Percentiles rank a stretch among this genome's conserved stretches.
Conservation (phyloP, 768 basidiomycete genomes). For the Pleurotus tuber-regium region DNA sequence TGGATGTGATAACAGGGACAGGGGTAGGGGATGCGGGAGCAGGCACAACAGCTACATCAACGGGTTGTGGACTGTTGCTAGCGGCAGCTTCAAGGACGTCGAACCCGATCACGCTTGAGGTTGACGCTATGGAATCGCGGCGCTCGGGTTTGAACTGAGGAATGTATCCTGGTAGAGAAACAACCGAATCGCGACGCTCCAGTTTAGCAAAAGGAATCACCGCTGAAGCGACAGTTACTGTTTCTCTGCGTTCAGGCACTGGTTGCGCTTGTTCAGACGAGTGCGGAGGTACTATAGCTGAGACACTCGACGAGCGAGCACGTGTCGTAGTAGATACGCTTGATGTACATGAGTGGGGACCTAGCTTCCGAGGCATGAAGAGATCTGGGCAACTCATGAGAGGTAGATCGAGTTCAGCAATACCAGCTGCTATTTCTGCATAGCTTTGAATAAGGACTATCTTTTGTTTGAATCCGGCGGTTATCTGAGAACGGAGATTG, state of each 20-base stretch:
- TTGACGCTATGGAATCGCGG: slow-evolving; percentile 4
- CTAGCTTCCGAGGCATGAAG: slow-evolving; percentile 58
- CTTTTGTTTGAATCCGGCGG: slow-evolving; percentile 62
- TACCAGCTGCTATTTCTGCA: slow-evolving; percentile 55
- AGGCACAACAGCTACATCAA: background rate
- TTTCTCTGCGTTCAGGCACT: background rate
- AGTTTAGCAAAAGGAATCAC: background rate
- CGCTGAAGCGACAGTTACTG: background rate
- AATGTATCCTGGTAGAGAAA: background rate
- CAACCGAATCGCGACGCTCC: slow-evolving; percentile 4
- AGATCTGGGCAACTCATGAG: slow-evolving; percentile 52
- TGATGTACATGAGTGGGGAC: slow-evolving; percentile 19
- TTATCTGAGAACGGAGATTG: slow-evolving; percentile 59
- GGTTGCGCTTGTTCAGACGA: background rate
- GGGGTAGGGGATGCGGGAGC: too few species aligned
- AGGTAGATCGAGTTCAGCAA: slow-evolving; percentile 55
- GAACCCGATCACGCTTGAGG: background rate
- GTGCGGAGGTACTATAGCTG: background rate
- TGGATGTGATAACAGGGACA: too few species aligned
- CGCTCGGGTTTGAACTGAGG: slow-evolving; percentile 1
- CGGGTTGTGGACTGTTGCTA: background rate
- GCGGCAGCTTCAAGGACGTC: slow-evolving; percentile 1
- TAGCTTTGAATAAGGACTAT: slow-evolving; percentile 65
- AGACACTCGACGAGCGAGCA: background rate
- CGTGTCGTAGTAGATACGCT: background rate